These are phyloP conservation scores for Beauveria medogensis DNA, from an alignment of 2,329 filamentous ascomycete species.

Conservation along the genomic window DNA sequence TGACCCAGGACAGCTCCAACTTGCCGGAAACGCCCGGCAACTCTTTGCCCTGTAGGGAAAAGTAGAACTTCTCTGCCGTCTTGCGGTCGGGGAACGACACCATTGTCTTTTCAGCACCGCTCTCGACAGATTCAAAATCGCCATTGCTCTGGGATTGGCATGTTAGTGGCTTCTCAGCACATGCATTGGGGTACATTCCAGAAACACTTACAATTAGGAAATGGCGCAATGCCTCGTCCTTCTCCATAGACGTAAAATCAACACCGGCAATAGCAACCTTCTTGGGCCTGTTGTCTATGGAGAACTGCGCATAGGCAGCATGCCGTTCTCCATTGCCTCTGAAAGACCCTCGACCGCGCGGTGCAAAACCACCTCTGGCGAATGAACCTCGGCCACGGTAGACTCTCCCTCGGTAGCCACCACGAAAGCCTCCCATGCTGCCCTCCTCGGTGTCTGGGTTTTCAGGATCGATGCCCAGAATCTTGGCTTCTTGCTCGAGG, in stretches of 20 bases:
- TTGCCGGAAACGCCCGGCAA: conserved; percentile 55
- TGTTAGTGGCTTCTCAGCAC: not conserved
- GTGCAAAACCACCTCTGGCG: conserved; percentile 27
- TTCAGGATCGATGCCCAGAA: conserved; percentile 56
- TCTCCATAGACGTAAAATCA: conserved; percentile 52
- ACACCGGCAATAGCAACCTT: conserved; percentile 56
- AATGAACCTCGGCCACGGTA: conserved; percentile 33
- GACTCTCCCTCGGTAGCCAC: conserved; percentile 24
- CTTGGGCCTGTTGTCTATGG: conserved; percentile 69
- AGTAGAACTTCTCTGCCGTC: conserved; percentile 63
- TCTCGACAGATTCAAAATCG: conserved; percentile 52
- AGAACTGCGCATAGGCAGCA: conserved; percentile 53
- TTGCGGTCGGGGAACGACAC: conserved; percentile 60
- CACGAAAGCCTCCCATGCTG: conserved; percentile 23
- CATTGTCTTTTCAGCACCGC: conserved; percentile 37
- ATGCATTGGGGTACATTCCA: too few relatives aligned
- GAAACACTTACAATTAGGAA: conserved; percentile 56
- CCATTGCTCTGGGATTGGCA: conserved; percentile 45
- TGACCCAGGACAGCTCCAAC: conserved; percentile 59
- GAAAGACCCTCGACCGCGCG: conserved; percentile 29
- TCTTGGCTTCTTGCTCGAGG: conserved; percentile 65
- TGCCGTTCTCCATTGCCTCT: conserved; percentile 39
- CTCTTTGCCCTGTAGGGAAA: conserved; percentile 44
- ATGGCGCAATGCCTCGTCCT: conserved; percentile 62
- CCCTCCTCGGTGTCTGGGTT: conserved; percentile 31